Evolutionary conservation across 306 rosid genomes (phyloP), one percentile per base, ranked within the genome.

Genomic region (Boehmeria nivea): DNA sequence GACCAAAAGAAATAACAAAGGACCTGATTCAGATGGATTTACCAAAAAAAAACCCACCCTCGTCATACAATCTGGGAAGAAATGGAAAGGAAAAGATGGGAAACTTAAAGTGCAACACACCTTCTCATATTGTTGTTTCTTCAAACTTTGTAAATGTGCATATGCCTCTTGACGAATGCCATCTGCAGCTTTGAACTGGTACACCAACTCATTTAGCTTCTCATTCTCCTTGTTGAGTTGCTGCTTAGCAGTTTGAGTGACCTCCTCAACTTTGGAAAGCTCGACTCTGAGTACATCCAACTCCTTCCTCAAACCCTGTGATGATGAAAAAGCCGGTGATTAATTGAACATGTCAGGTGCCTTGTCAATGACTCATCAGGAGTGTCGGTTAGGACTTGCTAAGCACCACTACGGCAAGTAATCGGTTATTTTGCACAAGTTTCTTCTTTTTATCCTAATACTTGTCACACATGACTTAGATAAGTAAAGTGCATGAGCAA

Each of bases 81-180:
- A n/a, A n/a, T n/a, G n/a, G n/a, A n/a, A n/a, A n/a, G n/a, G n/a
- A n/a, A n/a, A n/a, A n/a, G n/a, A n/a, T n/a, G n/a, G n/a, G n/a
- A n/a, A n/a, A n/a, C n/a, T n/a, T n/a, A n/a, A 47, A 51, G 71
- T 59, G 28, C 16, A 56, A 54, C 65, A 60, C 16, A 84, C 94
- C 96, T 84, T 88, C 51, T 76, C 86, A 60, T 80, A 67, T 24
- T 71, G 61, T 47, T 78, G 84, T 67, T 75, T 76, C 72, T 57
- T 88, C 79, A 76, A 57, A 72, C 79, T 43, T 60, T 72, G 84
- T 51, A 78, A 66, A 72, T 84, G 68, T 12, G 69, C 73, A 36
- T 76, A 82, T 49, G 96, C 83, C 57, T 82, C 88, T 76, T 84
- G 96, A 44, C 96, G 96, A 69, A 61, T 60, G 54, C 61, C 76